Base-by-base conservation (phyloP, 768 basidiomycete genomes). In the Zangia roseola region DNA sequence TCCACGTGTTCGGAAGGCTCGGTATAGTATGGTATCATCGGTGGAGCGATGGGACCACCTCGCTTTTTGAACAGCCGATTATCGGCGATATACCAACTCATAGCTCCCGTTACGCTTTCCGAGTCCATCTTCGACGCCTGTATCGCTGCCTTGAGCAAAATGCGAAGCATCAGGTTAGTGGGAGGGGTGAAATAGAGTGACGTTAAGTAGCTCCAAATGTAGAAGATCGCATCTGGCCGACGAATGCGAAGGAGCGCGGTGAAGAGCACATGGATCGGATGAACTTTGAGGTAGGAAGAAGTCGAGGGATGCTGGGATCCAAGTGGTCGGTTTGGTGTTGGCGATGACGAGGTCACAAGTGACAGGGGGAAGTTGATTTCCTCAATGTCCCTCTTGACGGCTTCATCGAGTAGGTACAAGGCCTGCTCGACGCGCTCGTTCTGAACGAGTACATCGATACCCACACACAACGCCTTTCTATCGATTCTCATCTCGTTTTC, bases 131-230 rank as follows among this genome's bases (percentile, higher is more conserved):
- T 72, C 20, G 71, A 66, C 5, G 82, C 79, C 16, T 76, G 69
- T 3, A 82, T 71, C 2, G 85, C 83, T 2, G 82, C 72, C 44
- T 82, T 76, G 40, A 91, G 73, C 10, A 92, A 59, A 45, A 84
- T 71, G 37, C 74, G 72, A 44, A 92, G 76, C 25, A 85, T 80
- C 42, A 67, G 62, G 16, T 73, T 63, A 39, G 86, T 78, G 0
- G 84, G 84, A 4, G 69, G 62, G 0, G 84, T 69, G 5, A 71
- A 74, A 62, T 86, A 93, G 4, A 91, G 63, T 0, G 65, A 57
- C 4, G 70, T 69, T 67, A 89, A 79, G 21, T 81, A 67, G n/a
- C 84, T 81, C 85, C 87, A 92, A 2, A 91, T 58, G 36, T 69
- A 68, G 62, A 88, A 84, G 4, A 84, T 75, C 7, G 77, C 68